Percentiles rank a stretch among this genome's conserved stretches.
Evolutionary conservation across 306 rosid genomes (phyloP).

Genomic region (Corylus americana): DNA sequence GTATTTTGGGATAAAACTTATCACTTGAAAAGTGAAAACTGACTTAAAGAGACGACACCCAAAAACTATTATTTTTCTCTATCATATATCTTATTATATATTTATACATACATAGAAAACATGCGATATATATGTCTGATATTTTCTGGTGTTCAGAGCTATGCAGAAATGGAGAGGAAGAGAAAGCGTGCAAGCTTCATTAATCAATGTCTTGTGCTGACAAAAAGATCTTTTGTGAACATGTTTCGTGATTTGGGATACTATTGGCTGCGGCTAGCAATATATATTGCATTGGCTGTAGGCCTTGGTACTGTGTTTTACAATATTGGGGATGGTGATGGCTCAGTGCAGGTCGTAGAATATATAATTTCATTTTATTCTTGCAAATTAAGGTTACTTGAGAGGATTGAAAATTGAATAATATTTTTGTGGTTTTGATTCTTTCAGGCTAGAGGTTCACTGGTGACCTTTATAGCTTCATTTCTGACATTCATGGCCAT

Average conservation of each 20-base stretch:
- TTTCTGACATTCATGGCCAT: slow-evolving; percentile 47
- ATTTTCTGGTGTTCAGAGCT: too few species aligned
- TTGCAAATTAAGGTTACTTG: neutral
- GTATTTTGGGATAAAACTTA: too few species aligned
- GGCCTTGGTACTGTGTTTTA: slow-evolving; percentile 49
- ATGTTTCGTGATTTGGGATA: slow-evolving; percentile 68
- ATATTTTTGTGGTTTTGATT: neutral
- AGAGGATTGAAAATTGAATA: neutral
- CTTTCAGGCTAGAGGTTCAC: slow-evolving; percentile 39
- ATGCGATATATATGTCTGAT: too few species aligned
- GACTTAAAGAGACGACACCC: too few species aligned
- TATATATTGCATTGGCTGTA: slow-evolving; percentile 40
- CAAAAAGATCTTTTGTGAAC: slow-evolving; percentile 61
- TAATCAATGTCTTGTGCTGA: slow-evolving; percentile 49
- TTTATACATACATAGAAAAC: too few species aligned
- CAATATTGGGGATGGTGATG: slow-evolving; percentile 29
- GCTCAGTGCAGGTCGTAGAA: slow-evolving; percentile 37
- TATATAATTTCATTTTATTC: neutral
- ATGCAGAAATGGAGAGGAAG: too few species aligned
- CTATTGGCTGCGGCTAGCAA: slow-evolving; percentile 59
- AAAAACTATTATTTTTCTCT: too few species aligned
- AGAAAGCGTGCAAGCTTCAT: too few species aligned
- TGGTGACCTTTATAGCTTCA: slow-evolving; percentile 23
- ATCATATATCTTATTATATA: too few species aligned
- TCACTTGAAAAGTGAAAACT: too few species aligned